Conservation (phyloP, 2,329 filamentous ascomycete genomes). For the Ophiostoma piceae region DNA sequence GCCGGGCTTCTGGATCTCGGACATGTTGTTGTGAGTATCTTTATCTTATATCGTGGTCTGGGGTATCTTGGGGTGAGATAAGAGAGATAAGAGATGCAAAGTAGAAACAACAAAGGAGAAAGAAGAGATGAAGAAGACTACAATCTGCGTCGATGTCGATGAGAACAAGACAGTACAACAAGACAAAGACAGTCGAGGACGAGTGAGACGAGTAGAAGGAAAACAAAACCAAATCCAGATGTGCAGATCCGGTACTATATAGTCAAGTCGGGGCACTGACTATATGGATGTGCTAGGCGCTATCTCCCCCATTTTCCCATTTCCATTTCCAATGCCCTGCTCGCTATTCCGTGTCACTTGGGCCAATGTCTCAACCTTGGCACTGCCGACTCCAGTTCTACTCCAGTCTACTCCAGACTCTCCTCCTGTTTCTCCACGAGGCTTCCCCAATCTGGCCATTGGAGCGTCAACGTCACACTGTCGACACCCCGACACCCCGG, state of each 20-base stretch:
- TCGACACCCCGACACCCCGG: neutral
- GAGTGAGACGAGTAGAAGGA: neutral
- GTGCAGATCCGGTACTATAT: constrained; percentile 7
- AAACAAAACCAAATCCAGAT: neutral
- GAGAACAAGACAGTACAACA: neutral
- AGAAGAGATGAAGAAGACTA: neutral
- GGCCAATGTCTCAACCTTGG: neutral
- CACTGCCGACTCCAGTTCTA: neutral
- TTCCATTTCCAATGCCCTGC: too few species aligned
- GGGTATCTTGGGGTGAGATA: neutral
- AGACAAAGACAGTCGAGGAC: neutral
- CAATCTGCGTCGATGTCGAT: neutral
- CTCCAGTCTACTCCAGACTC: neutral
- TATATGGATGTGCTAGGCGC: neutral
- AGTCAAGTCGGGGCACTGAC: constrained; percentile 1
- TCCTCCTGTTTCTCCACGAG: constrained; percentile 1
- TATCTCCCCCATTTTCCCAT: neutral
- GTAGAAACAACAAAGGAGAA: neutral
- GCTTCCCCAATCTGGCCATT: neutral
- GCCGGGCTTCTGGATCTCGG: constrained; percentile 22
- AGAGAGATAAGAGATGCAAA: neutral
- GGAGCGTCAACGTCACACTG: neutral
- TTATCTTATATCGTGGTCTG: neutral
- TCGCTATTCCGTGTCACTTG: neutral
- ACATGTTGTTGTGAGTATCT: neutral